These are phyloP conservation scores for Cryphonectria naterciae DNA, from an alignment of 2,329 filamentous ascomycete genomes.

Conservation along the genomic window DNA sequence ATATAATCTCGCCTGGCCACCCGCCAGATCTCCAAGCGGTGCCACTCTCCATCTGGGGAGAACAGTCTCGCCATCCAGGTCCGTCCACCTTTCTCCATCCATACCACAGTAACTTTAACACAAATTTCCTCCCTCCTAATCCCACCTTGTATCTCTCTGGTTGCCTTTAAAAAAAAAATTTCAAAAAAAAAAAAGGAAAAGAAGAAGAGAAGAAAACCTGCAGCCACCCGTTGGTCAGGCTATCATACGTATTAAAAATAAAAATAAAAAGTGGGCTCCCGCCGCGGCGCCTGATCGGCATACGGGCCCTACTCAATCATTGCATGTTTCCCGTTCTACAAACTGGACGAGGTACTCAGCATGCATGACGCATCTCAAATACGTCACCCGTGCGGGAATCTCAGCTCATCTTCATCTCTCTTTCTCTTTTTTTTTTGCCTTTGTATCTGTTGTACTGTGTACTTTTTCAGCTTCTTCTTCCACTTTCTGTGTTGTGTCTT, in stretches of 20 bases:
- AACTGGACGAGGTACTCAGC: slow-evolving; percentile 16
- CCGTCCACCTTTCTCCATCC: background rate
- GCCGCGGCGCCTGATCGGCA: background rate
- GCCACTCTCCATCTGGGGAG: background rate
- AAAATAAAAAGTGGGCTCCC: background rate
- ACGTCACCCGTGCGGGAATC: slow-evolving; percentile 14
- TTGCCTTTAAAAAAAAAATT: too few relatives aligned
- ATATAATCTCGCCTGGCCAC: background rate
- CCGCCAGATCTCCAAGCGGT: background rate
- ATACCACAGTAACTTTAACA: background rate
- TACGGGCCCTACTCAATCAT: slow-evolving; percentile 21
- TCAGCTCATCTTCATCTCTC: slow-evolving; percentile 5
- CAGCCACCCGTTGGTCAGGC: too few relatives aligned
- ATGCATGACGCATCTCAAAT: slow-evolving; percentile 24
- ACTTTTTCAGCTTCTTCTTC: too few relatives aligned
- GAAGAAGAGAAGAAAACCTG: background rate
- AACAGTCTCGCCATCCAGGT: background rate
- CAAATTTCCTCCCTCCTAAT: background rate
- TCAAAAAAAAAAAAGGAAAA: background rate
- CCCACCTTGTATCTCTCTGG: background rate
- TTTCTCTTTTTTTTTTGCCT: background rate
- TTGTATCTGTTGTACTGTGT: slow-evolving; percentile 1
- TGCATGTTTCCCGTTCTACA: slow-evolving; percentile 9
- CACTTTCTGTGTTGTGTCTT: too few relatives aligned
- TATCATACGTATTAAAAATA: background rate